These are phyloP conservation scores for Arthroderma uncinatum DNA, from an alignment of 2,329 filamentous ascomycete species.

Conservation along the genomic window DNA sequence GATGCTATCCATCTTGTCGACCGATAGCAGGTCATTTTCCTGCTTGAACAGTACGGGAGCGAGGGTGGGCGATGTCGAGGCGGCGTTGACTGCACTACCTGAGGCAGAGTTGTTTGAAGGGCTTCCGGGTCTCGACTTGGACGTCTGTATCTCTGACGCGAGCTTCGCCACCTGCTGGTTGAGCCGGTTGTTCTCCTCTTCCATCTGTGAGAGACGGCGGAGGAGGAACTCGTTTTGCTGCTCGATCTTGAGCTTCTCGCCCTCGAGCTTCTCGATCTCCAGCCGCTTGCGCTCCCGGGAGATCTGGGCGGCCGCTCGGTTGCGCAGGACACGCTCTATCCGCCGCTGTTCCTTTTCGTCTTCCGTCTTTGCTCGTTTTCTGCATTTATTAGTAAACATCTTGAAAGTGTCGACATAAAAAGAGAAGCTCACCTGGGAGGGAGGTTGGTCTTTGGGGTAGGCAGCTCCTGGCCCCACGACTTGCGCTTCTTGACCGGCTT, in stretches of 20 bases:
- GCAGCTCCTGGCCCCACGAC: constrained; percentile 95
- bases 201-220: constrained; percentile 48
- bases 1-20: constrained; percentile 26
- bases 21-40: constrained; percentile 32
- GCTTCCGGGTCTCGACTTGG: constrained; percentile 20
- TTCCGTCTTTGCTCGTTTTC: constrained; percentile 96
- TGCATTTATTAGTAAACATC: constrained; percentile 25
- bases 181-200: constrained; percentile 43
- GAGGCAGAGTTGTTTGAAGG: constrained; percentile 21
- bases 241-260: constrained; percentile 54
- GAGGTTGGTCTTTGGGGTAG: constrained; percentile 90
- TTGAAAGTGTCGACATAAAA: background rate
- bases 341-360: constrained; percentile 98
- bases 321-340: constrained; percentile 92
- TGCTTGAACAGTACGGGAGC: constrained; percentile 35
- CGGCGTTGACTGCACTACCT: too few species aligned
- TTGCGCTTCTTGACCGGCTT: constrained; percentile 87
- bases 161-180: constrained; percentile 42
- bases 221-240: constrained; percentile 61
- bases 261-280: constrained; percentile 74
- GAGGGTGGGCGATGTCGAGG: constrained; percentile 29
- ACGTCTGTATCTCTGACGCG: constrained; percentile 35
- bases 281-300: constrained; percentile 85
- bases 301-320: constrained; percentile 90
- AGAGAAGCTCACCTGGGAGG: constrained; percentile 59